Conservation (phyloP, 2,329 filamentous ascomycete genomes). For the Neospermospora avenae region DNA sequence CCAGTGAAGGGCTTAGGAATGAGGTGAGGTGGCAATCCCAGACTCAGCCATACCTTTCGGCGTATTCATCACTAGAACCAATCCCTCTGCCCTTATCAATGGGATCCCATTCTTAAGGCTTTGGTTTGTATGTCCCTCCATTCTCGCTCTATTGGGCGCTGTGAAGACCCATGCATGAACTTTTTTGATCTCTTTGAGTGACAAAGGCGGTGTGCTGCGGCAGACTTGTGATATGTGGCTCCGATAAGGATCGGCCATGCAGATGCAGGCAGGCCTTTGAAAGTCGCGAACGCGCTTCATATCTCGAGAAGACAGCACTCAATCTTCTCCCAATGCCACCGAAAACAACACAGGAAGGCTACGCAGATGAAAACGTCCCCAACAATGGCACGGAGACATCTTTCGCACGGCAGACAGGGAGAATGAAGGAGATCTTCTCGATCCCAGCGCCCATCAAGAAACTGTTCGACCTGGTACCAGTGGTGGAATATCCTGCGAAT, state of each 20-base stretch:
- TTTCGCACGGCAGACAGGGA: conserved; percentile 19
- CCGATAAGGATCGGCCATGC: no score
- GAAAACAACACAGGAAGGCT: conserved; percentile 4
- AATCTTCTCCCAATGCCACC: conserved; percentile 18
- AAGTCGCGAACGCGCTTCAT: conserved; percentile 3
- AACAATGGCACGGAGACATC: conserved; percentile 12
- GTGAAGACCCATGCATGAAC: background rate
- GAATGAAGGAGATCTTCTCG: conserved; percentile 29
- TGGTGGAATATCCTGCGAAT: conserved; percentile 72
- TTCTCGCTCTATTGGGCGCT: background rate
- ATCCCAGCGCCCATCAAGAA: conserved; percentile 73
- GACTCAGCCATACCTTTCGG: conserved; percentile 46
- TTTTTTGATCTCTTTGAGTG: background rate
- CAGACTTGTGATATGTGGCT: no score
- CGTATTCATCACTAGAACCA: conserved; percentile 45
- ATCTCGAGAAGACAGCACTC: background rate
- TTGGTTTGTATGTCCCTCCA: background rate
- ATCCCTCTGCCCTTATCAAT: conserved; percentile 40
- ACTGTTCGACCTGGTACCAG: conserved; percentile 81
- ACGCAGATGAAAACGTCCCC: background rate
- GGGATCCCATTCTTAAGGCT: conserved; percentile 22
- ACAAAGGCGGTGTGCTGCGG: no score
- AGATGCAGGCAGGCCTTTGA: background rate
- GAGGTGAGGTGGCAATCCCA: conserved; percentile 8
- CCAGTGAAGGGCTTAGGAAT: background rate